Conservation (phyloP, 2,329 filamentous ascomycete species). For the Diplodia seriata region DNA sequence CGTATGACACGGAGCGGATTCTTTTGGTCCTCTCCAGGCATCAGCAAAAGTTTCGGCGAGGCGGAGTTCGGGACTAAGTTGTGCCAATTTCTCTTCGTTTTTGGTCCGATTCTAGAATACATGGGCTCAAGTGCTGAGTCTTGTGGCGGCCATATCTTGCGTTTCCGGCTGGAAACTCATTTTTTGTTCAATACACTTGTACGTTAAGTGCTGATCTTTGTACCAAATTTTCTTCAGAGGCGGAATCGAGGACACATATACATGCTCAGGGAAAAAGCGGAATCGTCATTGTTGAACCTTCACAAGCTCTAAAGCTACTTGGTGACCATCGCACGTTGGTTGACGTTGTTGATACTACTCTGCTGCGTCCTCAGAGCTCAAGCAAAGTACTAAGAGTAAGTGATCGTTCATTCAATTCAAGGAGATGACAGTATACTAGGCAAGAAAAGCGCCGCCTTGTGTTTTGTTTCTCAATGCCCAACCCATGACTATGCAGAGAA, state of each 20-base stretch:
- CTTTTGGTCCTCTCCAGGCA: neutral
- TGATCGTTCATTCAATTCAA: neutral
- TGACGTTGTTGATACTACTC: neutral
- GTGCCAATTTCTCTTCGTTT: slow-evolving; percentile 6
- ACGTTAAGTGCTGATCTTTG: slow-evolving; percentile 16
- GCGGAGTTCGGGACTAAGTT: slow-evolving; percentile 17
- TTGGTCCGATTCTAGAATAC: slow-evolving; percentile 21
- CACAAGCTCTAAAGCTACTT: neutral
- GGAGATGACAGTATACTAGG: neutral
- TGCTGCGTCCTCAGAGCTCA: neutral
- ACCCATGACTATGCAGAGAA: neutral
- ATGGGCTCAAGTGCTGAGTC: slow-evolving; percentile 30
- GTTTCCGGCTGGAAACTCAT: neutral
- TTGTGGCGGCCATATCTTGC: slow-evolving; percentile 11
- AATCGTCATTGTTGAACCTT: slow-evolving; percentile 9
- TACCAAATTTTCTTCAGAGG: slow-evolving; percentile 5
- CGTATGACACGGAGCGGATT: neutral
- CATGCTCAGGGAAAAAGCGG: neutral
- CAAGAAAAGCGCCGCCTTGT: neutral
- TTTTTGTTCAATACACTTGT: neutral
- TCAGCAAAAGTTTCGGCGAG: slow-evolving; percentile 2
- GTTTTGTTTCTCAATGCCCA: neutral
- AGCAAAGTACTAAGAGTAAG: neutral
- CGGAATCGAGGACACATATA: slow-evolving; percentile 13
- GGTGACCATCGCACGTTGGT: neutral